These are phyloP conservation scores for Neurospora sp. DNA, from an alignment of 495 filamentous ascomycete species.

Conservation along the genomic window DNA sequence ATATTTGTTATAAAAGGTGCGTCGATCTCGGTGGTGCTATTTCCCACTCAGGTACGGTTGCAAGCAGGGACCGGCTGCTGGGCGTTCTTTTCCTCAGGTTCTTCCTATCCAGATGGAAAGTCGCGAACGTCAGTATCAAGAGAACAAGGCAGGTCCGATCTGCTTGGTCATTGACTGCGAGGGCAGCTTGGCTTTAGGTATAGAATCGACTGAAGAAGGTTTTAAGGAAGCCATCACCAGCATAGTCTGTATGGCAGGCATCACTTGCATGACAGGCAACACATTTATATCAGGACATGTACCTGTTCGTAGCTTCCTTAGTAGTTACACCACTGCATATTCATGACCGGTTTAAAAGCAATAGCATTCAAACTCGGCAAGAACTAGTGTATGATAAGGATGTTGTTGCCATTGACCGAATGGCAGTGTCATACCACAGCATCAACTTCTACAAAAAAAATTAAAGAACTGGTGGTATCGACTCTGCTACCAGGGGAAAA, in stretches of 20 bases:
- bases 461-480: not conserved
- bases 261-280: not conserved
- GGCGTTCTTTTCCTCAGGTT: not conserved
- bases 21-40: not conserved
- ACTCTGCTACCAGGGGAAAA: not conserved
- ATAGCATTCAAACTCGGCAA: not conserved
- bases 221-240: not conserved
- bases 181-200: not conserved
- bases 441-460: not conserved
- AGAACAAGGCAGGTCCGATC: not conserved
- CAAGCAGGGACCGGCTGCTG: not conserved
- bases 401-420: not conserved
- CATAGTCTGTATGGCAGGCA: not conserved
- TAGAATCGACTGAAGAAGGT: not conserved
- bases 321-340: not conserved
- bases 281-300: not conserved
- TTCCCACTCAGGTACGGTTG: not conserved
- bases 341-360: not conserved
- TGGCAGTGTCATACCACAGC: not conserved
- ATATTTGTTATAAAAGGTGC: not conserved
- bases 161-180: not conserved
- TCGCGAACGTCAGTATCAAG: not conserved
- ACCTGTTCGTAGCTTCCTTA: not conserved
- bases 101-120: not conserved
- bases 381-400: not conserved